Conservation (phyloP, 257 asterid species). For the Eustoma russellianum region DNA sequence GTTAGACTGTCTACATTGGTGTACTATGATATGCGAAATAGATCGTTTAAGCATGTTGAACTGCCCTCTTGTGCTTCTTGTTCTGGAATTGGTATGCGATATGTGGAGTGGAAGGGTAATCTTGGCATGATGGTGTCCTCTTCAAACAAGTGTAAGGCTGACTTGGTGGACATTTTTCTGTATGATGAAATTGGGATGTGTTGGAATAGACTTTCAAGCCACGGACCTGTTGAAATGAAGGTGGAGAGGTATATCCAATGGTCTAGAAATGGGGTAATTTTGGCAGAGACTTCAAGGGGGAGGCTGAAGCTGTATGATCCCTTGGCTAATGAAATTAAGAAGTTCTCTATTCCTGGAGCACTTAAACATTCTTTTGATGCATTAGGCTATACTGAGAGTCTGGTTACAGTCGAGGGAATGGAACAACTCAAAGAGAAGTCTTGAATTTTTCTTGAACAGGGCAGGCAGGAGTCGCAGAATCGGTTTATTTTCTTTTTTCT, state of each 20-base stretch:
- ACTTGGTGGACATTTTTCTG: background rate
- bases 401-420: slow-evolving; percentile 7
- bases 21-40: background rate
- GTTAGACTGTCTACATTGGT: background rate
- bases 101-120: slow-evolving; percentile 1
- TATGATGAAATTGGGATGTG: background rate
- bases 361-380: background rate
- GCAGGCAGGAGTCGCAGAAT: no score
- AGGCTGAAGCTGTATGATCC: slow-evolving; percentile 5
- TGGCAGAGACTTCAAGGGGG: slow-evolving; percentile 1
- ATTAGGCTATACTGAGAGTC: slow-evolving; percentile 9
- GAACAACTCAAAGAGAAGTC: background rate
- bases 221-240: background rate
- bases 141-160: background rate
- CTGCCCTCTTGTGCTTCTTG: background rate
- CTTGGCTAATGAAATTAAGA: background rate
- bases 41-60: background rate
- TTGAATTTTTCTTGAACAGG: no score
- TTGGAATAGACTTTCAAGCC: background rate
- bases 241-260: background rate
- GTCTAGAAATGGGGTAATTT: slow-evolving; percentile 8
- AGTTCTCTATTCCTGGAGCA: background rate
- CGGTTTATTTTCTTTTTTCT: no score
- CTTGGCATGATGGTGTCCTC: background rate
- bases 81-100: no score